Conservation (phyloP, 257 asterid species). For the Vinca minor region DNA sequence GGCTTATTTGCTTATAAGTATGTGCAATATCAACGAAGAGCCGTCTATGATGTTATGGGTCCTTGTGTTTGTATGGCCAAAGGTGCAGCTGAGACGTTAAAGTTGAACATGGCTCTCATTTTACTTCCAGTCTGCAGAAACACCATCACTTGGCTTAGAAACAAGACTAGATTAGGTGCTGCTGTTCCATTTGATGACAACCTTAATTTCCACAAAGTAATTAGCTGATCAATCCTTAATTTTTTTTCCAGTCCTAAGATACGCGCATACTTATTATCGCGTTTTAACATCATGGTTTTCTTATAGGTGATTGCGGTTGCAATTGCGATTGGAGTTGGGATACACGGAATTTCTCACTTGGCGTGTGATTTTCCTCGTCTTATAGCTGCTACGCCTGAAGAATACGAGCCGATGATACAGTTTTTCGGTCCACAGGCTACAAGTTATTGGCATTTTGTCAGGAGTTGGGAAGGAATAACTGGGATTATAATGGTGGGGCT, state of each 20-base stretch:
- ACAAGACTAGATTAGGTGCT: constrained; percentile 54
- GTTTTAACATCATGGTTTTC: not conserved
- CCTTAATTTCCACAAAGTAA: constrained; percentile 76
- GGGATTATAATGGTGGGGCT: constrained; percentile 72
- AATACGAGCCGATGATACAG: constrained; percentile 38
- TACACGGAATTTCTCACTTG: constrained; percentile 62
- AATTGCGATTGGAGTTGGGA: constrained; percentile 59
- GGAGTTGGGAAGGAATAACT: constrained; percentile 66
- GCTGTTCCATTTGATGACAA: constrained; percentile 82
- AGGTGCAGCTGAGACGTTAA: constrained; percentile 94
- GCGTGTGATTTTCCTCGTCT: constrained; percentile 68
- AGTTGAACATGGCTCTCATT: constrained; percentile 88
- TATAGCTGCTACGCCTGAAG: constrained; percentile 31
- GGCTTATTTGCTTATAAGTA: constrained; percentile 70
- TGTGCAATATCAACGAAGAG: constrained; percentile 45
- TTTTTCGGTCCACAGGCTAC: constrained; percentile 56
- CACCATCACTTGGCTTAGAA: constrained; percentile 89
- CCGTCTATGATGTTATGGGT: constrained; percentile 61
- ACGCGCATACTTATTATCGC: not conserved
- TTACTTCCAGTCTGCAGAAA: constrained; percentile 79
- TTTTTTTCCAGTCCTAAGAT: not conserved
- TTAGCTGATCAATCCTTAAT: not conserved
- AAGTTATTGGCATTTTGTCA: constrained; percentile 59
- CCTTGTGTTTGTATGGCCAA: constrained; percentile 82
- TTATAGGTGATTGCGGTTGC: constrained; percentile 61